Evolutionary conservation across 1,284 basidiomycete genomes (phyloP).

Genomic region (Pseudozyma pruni): DNA sequence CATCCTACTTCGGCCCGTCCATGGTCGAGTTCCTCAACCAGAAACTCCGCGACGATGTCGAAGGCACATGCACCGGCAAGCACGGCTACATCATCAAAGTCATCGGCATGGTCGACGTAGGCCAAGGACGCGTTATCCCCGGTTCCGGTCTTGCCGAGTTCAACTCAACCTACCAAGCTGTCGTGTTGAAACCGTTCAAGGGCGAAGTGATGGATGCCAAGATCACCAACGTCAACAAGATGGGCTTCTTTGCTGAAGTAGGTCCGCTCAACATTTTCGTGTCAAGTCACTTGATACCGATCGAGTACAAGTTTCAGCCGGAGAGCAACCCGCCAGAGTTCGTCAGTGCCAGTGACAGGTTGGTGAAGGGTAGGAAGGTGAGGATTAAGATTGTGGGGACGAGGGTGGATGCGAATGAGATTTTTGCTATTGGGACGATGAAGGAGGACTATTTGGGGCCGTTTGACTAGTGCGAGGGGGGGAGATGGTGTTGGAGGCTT

Average conservation of each 20-base stretch:
- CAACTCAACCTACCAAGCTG: conserved; percentile 64
- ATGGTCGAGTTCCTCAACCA: conserved; percentile 92
- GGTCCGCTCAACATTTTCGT: conserved; percentile 76
- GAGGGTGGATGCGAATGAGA: conserved; percentile 95
- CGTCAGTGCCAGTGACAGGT: conserved; percentile 51
- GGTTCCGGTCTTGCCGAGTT: conserved; percentile 95
- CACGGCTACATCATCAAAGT: conserved; percentile 95
- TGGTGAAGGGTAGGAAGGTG: conserved; percentile 88
- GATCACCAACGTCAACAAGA: conserved; percentile 97
- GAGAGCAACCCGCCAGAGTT: conserved; percentile 67
- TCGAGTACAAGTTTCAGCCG: conserved; percentile 71
- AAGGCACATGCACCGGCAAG: conserved; percentile 94
- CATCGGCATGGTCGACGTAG: conserved; percentile 72
- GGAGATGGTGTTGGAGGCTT: neutral
- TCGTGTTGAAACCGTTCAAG: conserved; percentile 76
- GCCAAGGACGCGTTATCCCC: conserved; percentile 78
- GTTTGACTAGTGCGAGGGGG: conserved; percentile 38
- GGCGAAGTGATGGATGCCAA: conserved; percentile 97
- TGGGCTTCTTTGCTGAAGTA: conserved; percentile 97
- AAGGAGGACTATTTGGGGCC: conserved; percentile 66
- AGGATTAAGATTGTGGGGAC: conserved; percentile 96
- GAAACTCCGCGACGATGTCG: conserved; percentile 94
- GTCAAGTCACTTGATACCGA: conserved; percentile 82
- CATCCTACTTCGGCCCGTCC: conserved; percentile 95
- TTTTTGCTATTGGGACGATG: conserved; percentile 70